A percentile compares a stretch with the other conserved stretches of the same genome.
phyloP scores from a whole-genome alignment of 2,329 filamentous ascomycete genomes.

The Zasmidium angulare region DNA sequence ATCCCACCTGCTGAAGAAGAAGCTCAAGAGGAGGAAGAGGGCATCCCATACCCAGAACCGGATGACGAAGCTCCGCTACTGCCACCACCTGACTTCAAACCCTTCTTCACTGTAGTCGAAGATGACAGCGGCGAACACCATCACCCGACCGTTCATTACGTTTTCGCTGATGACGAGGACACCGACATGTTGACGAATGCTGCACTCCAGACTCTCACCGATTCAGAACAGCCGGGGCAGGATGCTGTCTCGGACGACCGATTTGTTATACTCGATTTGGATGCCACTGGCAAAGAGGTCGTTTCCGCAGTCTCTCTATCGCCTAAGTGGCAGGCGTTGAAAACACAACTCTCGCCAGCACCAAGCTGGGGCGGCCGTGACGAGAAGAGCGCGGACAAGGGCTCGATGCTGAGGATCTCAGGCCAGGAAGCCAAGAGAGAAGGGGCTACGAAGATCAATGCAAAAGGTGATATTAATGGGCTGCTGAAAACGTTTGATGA shows the following conservation, averaged over 20 bases:
- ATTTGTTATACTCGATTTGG: conserved; percentile 58
- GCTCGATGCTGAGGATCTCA: conserved; percentile 63
- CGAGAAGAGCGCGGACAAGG: conserved; percentile 37
- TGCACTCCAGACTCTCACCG: conserved; percentile 51
- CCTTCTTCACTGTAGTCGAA: conserved; percentile 82
- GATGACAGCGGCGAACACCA: conserved; percentile 74
- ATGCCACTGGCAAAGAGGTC: conserved; percentile 52
- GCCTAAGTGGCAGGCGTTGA: conserved; percentile 68
- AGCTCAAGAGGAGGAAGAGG: conserved; percentile 14
- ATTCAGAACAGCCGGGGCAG: conserved; percentile 42
- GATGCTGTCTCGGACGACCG: conserved; percentile 45
- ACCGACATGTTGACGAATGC: conserved; percentile 71
- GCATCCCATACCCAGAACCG: conserved; percentile 21
- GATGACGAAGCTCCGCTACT: conserved; percentile 18
- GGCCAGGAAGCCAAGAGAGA: conserved; percentile 40
- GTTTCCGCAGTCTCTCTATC: conserved; percentile 70
- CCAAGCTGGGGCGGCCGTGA: conserved; percentile 66
- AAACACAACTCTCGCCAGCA: conserved; percentile 55
- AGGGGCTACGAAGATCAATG: conserved; percentile 32
- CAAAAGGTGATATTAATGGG: conserved; percentile 38
- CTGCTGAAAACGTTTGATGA: conserved; percentile 39
- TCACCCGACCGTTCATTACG: conserved; percentile 85
- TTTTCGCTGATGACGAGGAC: conserved; percentile 87
- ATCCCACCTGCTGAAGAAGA: conserved; percentile 2
- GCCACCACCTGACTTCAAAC: conserved; percentile 59